These are phyloP conservation scores for Russula ochroleuca DNA, from an alignment of 768 basidiomycete genomes.

Conservation along the genomic window DNA sequence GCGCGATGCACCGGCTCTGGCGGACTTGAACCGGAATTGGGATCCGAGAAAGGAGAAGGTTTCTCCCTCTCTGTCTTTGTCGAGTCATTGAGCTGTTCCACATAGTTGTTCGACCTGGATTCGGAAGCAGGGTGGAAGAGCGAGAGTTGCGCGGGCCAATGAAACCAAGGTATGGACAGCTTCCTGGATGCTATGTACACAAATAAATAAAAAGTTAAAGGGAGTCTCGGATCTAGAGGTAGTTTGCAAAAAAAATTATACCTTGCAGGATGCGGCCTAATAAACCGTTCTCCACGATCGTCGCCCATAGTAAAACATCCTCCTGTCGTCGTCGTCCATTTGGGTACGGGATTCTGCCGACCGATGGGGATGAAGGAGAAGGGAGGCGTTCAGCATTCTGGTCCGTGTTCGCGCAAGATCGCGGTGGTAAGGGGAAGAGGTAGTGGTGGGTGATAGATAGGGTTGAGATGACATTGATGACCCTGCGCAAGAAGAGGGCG, in stretches of 20 bases:
- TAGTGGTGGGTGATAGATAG: slow-evolving; percentile 70
- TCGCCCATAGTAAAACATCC: background rate
- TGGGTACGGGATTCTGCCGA: background rate
- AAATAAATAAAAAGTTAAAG: background rate
- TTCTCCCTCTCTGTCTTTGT: background rate
- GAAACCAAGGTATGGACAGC: slow-evolving; percentile 12
- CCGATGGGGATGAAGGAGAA: background rate
- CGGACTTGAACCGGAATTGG: background rate
- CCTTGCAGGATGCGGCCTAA: slow-evolving; percentile 14
- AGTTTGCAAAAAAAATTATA: background rate
- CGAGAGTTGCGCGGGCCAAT: slow-evolving; percentile 16
- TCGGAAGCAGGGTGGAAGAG: slow-evolving; percentile 1
- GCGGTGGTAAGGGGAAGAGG: slow-evolving; percentile 35
- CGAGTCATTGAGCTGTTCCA: background rate
- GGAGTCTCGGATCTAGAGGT: background rate
- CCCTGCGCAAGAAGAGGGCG: slow-evolving; percentile 54
- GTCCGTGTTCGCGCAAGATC: background rate
- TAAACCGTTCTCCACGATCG: slow-evolving; percentile 5
- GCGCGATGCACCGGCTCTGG: background rate
- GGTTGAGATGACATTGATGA: slow-evolving; percentile 63
- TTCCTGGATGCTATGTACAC: slow-evolving; percentile 3
- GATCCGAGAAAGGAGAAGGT: background rate
- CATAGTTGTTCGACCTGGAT: background rate
- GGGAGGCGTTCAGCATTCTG: slow-evolving; percentile 9
- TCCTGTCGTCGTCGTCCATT: background rate